phyloP scores from a whole-genome alignment of 2,329 filamentous ascomycete species.

The Xylariaceae sp. region DNA sequence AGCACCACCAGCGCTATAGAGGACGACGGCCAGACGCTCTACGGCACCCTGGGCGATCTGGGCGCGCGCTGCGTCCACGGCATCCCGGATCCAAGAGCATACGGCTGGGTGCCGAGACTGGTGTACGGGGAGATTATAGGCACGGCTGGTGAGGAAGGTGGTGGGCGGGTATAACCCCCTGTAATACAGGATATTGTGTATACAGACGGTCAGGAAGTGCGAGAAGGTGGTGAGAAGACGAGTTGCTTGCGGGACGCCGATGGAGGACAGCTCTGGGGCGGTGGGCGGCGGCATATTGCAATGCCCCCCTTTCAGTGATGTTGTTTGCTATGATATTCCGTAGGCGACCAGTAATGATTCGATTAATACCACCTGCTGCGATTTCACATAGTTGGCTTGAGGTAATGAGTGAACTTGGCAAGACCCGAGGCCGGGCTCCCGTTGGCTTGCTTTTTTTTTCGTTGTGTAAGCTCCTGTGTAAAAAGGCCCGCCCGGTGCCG shows the following conservation, averaged over 20 bases:
- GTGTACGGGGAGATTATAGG: constrained; percentile 77
- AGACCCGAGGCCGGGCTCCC: too few relatives aligned
- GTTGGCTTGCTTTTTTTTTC: too few relatives aligned
- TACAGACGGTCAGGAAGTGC: constrained; percentile 73
- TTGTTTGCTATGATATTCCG: neutral
- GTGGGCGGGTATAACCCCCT: constrained; percentile 70
- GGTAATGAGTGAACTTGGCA: too few relatives aligned
- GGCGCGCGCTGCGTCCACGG: constrained; percentile 62
- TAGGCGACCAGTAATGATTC: neutral
- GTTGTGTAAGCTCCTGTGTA: too few relatives aligned
- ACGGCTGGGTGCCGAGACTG: constrained; percentile 83
- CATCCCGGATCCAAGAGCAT: constrained; percentile 79
- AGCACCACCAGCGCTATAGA: constrained; percentile 35
- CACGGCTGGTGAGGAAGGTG: constrained; percentile 73
- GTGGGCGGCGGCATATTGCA: constrained; percentile 8
- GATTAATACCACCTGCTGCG: neutral
- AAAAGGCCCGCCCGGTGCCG: too few relatives aligned
- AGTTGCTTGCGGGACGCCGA: constrained; percentile 41
- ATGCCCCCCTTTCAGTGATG: neutral
- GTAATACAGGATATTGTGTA: constrained; percentile 83
- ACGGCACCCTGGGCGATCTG: constrained; percentile 59
- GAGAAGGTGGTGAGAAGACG: constrained; percentile 64
- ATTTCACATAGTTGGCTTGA: too few relatives aligned
- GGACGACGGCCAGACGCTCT: constrained; percentile 43
- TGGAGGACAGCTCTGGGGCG: constrained; percentile 15